phyloP scores from a whole-genome alignment of 306 rosid genomes.

The Prunus fruticosa region DNA sequence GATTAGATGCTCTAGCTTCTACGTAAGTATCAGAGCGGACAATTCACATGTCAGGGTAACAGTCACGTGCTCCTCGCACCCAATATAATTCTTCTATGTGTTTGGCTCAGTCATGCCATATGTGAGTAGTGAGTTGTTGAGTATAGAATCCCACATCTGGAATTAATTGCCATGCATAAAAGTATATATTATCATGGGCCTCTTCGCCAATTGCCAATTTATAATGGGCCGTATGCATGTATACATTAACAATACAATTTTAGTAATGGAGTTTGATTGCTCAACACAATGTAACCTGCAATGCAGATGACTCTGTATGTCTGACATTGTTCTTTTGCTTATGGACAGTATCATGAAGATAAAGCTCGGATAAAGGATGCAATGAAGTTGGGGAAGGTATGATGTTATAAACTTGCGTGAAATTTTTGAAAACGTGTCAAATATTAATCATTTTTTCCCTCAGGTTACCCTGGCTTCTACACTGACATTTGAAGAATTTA shows the following conservation, averaged over 20 bases:
- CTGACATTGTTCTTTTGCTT: background rate
- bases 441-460: background rate
- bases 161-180: too few species aligned
- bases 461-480: conserved; percentile 63
- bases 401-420: conserved; percentile 1
- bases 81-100: too few species aligned
- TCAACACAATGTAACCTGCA: background rate
- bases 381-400: conserved; percentile 77
- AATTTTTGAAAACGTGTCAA: background rate
- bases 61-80: too few species aligned
- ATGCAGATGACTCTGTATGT: background rate
- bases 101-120: too few species aligned
- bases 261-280: background rate
- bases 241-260: background rate
- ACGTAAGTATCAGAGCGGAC: too few species aligned
- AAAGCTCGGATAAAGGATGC: conserved; percentile 73
- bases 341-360: conserved; percentile 79
- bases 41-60: too few species aligned
- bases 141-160: too few species aligned
- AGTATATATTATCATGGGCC: too few species aligned
- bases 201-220: too few species aligned
- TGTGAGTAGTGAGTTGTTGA: too few species aligned
- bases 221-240: too few species aligned
- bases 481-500: conserved; percentile 71
- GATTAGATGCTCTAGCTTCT: background rate